Conservation (phyloP, 169 alveolate genomes). For the Plasmodium falciparum region DNA sequence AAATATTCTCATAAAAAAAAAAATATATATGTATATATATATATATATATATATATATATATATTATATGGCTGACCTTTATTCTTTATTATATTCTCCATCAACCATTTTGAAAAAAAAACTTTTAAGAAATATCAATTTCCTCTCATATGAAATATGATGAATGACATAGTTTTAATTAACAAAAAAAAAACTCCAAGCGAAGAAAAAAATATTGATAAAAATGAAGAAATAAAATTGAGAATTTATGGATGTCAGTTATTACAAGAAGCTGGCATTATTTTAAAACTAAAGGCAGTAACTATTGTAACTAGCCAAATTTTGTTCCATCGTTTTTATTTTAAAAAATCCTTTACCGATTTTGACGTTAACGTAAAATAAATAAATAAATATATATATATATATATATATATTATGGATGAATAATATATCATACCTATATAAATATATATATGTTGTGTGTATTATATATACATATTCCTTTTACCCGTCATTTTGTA, state of each 20-base stretch:
- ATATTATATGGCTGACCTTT: neutral
- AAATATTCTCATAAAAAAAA: no score
- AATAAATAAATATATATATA: slow-evolving; percentile 1
- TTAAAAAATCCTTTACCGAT: slow-evolving; percentile 86
- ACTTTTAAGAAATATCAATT: no score
- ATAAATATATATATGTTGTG: neutral
- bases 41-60: neutral
- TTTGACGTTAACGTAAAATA: slow-evolving; percentile 87
- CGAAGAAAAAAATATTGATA: slow-evolving; percentile 61
- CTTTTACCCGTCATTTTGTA: slow-evolving; percentile 26
- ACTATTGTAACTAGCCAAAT: slow-evolving; percentile 91
- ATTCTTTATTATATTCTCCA: slow-evolving; percentile 13
- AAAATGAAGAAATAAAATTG: slow-evolving; percentile 54
- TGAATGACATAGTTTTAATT: slow-evolving; percentile 67
- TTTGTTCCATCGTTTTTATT: slow-evolving; percentile 91
- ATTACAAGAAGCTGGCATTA: slow-evolving; percentile 90
- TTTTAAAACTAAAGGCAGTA: slow-evolving; percentile 89
- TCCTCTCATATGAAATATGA: slow-evolving; percentile 25
- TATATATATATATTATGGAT: slow-evolving; percentile 5
- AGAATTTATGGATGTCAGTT: slow-evolving; percentile 77
- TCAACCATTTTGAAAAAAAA: neutral
- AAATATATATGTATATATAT: no score
- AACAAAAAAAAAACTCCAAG: slow-evolving; percentile 69
- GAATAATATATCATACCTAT: neutral
- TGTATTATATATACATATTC: neutral